Evolutionary conservation across 1,284 basidiomycete species (phyloP).

Genomic region (Chondrostereum purpureum): DNA sequence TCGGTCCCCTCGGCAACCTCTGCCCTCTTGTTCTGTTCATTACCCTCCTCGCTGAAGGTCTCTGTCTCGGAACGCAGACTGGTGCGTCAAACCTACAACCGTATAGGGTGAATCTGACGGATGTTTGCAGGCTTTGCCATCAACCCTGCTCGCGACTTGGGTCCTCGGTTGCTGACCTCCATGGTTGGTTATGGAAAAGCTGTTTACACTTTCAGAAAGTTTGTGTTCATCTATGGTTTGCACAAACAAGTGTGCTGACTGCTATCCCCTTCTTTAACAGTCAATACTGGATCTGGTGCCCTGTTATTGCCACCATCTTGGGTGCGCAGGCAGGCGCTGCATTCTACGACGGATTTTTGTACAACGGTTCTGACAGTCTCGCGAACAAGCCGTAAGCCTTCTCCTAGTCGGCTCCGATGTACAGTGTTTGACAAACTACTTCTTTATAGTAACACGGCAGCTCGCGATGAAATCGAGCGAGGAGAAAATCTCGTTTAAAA

Average conservation of each 20-base stretch:
- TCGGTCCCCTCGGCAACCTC: constrained; percentile 33
- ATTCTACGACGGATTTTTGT: constrained; percentile 48
- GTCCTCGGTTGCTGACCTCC: constrained; percentile 44
- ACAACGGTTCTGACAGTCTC: constrained; percentile 45
- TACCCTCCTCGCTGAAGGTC: constrained; percentile 41
- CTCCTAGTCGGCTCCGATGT: neutral
- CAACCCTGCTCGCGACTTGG: constrained; percentile 53
- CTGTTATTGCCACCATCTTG: constrained; percentile 50
- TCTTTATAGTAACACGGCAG: neutral
- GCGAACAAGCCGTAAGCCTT: constrained; percentile 45
- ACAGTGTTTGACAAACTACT: neutral
- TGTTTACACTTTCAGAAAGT: constrained; percentile 35
- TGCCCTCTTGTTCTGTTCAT: constrained; percentile 44
- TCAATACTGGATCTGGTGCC: constrained; percentile 78
- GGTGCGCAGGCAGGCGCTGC: constrained; percentile 48
- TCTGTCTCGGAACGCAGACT: constrained; percentile 44
- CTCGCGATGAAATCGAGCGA: neutral
- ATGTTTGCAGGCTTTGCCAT: constrained; percentile 37
- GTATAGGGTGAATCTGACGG: neutral
- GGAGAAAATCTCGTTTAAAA: neutral
- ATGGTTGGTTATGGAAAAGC: constrained; percentile 45
- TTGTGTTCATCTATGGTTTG: constrained; percentile 12
- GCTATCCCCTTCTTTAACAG: constrained; percentile 18
- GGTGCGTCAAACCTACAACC: constrained; percentile 19
- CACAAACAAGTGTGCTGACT: neutral